Base-by-base conservation (phyloP, 2,329 filamentous ascomycete genomes). In the Periconia macrospinosa region DNA sequence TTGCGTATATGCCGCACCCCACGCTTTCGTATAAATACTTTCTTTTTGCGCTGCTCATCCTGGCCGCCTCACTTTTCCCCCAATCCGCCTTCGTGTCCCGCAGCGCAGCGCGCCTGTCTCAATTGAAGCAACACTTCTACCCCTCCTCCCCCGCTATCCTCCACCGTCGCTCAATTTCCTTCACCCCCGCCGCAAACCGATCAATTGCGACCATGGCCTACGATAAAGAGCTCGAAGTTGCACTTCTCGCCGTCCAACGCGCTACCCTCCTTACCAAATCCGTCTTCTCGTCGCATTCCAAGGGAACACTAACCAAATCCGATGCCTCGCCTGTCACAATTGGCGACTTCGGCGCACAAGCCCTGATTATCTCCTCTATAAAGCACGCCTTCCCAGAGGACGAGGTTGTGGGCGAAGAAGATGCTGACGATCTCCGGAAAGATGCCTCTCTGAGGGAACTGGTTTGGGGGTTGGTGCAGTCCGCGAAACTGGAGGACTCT, bases 321-420 rank as follows among this genome's bases (percentile, higher is more conserved):
- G 94, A 99, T 81, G 91, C 91, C 72, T 96, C 92, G 10, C 94
- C 94, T 61, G 94, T 99, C 67, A 99, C 94, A 17, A 94, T 97
- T 66, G 94, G 93, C 73, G 94, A 99, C 79, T 97, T 96, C 75
- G 94, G 94, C 69, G 95, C 94, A 37, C 94, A 99, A 79, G 92
- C 94, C 30, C 85, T 99, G 61, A 96, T 99, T 76, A 96, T 97
- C 70, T 83, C 87, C 53, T 93, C 93, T 27, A 87, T 99, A 63
- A 87, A 88, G 76, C 85, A 90, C 76, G 91, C 89, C 76, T 99
- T 99, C 79, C 94, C 94, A 17, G 71, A 86, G 35, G 94, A 99
- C 71, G 88, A 91, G 74, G 90, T 99, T 59, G 91, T 99, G 41
- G 94, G 90, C 62, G 94, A 99, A 76, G 94, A 99, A 77, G 94